Percentiles rank a stretch among this genome's conserved stretches.
Conservation (phyloP, 331 rosid species). For the Quercus lobata region DNA sequence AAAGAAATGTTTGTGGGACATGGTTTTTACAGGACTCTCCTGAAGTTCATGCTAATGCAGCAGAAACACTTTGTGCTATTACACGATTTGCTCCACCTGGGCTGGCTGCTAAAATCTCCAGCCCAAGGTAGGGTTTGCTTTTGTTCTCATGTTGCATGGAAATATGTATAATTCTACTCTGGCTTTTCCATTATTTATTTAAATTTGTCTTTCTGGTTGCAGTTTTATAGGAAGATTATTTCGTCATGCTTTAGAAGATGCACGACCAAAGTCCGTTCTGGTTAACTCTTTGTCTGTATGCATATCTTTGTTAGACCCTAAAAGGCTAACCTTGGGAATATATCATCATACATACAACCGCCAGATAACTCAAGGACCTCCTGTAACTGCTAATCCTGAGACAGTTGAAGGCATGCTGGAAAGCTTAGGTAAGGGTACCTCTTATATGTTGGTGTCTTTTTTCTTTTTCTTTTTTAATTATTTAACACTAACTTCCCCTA, state of each 20-base stretch:
- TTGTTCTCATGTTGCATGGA: neutral
- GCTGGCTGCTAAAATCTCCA: constrained; percentile 70
- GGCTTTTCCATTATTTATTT: constrained; percentile 1
- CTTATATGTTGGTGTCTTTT: neutral
- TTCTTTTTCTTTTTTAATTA: neutral
- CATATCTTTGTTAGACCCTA: constrained; percentile 96
- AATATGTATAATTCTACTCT: constrained; percentile 5
- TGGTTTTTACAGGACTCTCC: constrained; percentile 77
- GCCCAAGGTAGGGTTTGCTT: constrained; percentile 70
- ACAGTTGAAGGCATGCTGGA: constrained; percentile 98
- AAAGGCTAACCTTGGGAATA: constrained; percentile 69
- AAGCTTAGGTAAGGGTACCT: constrained; percentile 64
- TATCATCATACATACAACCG: constrained; percentile 69
- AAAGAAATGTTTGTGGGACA: constrained; percentile 7
- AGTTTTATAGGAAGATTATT: constrained; percentile 97
- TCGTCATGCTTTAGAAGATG: constrained; percentile 83
- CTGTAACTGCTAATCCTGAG: constrained; percentile 75
- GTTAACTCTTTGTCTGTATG: constrained; percentile 89
- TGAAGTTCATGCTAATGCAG: constrained; percentile 94
- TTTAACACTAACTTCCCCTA: neutral
- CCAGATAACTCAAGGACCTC: constrained; percentile 59
- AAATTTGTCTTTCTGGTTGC: constrained; percentile 18
- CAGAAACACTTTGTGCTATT: constrained; percentile 94
- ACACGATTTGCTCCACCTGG: constrained; percentile 98
- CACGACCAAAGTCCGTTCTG: constrained; percentile 94